Percentiles rank a stretch among this genome's conserved stretches.
Conservation (phyloP, 805 yeast genomes). For the Maudiozyma saulgeensis region DNA sequence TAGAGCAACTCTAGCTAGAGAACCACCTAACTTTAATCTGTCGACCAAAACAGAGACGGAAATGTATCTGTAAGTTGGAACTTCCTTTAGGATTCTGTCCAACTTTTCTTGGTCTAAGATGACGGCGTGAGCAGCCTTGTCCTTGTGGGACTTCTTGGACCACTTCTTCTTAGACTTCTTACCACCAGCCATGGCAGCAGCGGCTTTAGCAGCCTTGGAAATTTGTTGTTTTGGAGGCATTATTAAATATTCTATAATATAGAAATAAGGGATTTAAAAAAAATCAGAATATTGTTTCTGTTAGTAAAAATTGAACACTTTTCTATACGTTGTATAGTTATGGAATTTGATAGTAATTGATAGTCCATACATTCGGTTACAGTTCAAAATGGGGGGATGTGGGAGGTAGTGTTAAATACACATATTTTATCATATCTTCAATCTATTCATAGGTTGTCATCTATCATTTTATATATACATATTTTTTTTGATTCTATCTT, state of each 20-base stretch:
- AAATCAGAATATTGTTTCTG: not conserved
- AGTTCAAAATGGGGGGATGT: too few species aligned
- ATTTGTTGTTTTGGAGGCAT: constrained; percentile 99
- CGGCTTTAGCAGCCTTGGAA: constrained; percentile 99
- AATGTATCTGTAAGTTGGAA: constrained; percentile 96
- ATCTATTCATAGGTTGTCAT: too few species aligned
- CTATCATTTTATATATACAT: too few species aligned
- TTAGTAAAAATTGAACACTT: too few species aligned
- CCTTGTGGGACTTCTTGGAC: constrained; percentile 99
- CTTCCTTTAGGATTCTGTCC: constrained; percentile 99
- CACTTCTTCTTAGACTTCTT: constrained; percentile 99
- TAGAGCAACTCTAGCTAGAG: constrained; percentile 96
- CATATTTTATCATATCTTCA: too few species aligned
- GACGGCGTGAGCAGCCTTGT: constrained; percentile 98
- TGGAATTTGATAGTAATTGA: too few species aligned
- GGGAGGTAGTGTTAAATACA: too few species aligned
- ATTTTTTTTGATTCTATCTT: too few species aligned
- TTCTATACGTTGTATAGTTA: too few species aligned
- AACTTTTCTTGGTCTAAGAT: constrained; percentile 95
- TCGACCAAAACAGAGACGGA: constrained; percentile 97
- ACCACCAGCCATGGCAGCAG: constrained; percentile 99
- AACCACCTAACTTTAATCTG: constrained; percentile 98
- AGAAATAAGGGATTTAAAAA: not conserved
- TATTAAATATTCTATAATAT: constrained; percentile 26
- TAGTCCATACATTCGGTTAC: too few species aligned